Evolutionary conservation across 176 grass and related monocot species (phyloP).

Genomic region (Puccinellia tenuiflora): DNA sequence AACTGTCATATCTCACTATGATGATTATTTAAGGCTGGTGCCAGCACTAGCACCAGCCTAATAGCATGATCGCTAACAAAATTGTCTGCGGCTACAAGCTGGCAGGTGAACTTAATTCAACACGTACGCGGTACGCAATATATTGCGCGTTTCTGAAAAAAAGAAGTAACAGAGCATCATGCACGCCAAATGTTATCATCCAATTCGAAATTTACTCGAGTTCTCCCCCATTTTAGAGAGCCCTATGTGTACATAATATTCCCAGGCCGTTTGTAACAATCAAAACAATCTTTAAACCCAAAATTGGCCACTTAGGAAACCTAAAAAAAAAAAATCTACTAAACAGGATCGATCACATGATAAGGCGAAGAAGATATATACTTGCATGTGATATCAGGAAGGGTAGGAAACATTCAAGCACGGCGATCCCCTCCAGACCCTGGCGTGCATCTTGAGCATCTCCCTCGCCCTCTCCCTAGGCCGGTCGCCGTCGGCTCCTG

Average conservation of each 20-base stretch:
- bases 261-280: conserved; percentile 1
- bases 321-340: not conserved
- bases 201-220: conserved; percentile 3
- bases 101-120: too few species aligned
- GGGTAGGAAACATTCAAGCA: conserved; percentile 67
- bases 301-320: conserved; percentile 20
- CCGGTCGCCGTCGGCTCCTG: conserved; percentile 34
- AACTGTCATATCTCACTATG: too few species aligned
- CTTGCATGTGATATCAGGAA: conserved; percentile 51
- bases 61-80: too few species aligned
- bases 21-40: too few species aligned
- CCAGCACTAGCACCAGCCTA: too few species aligned
- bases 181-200: too few species aligned
- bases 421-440: conserved; percentile 70
- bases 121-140: too few species aligned
- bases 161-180: not conserved
- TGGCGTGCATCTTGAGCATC: conserved; percentile 78
- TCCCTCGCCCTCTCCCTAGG: conserved; percentile 64
- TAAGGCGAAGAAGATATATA: not conserved
- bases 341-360: not conserved
- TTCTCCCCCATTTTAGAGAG: not conserved
- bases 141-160: too few species aligned
- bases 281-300: conserved; percentile 17
- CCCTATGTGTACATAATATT: not conserved
- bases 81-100: too few species aligned